A percentile compares a stretch with the other conserved stretches of the same genome.
These are phyloP conservation scores for Heracleum sosnowskyi DNA, from an alignment of 129 eudicot species.

Conservation along the genomic window DNA sequence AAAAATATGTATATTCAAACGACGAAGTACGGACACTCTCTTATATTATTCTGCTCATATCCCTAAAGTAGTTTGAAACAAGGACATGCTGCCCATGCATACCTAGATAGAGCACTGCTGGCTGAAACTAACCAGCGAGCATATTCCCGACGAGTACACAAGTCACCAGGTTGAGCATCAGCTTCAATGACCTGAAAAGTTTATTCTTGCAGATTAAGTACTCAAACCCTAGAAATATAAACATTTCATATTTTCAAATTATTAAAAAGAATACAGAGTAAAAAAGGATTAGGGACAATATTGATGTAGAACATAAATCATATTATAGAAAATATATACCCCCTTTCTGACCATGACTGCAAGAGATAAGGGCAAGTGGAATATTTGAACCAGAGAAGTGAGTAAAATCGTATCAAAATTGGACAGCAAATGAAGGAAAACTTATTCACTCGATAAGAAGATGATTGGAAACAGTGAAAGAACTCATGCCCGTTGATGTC, in stretches of 20 bases:
- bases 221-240: constrained; percentile 1
- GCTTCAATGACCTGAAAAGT: constrained; percentile 71
- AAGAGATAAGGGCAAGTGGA: background rate
- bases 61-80: background rate
- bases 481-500: background rate
- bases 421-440: background rate
- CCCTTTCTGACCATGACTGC: background rate
- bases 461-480: background rate
- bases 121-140: constrained; percentile 98
- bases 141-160: constrained; percentile 96
- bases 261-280: background rate
- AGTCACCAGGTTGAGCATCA: constrained; percentile 88
- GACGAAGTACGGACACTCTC: background rate
- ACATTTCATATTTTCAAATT: constrained; percentile 5
- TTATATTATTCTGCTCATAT: background rate
- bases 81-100: constrained; percentile 8
- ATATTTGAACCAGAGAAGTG: background rate
- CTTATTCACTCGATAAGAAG: background rate
- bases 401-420: background rate
- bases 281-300: background rate
- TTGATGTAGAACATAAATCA: background rate
- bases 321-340: background rate
- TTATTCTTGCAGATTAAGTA: constrained; percentile 18
- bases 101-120: constrained; percentile 95
- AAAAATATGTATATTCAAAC: constrained; percentile 4